Evolutionary conservation across 768 basidiomycete genomes (phyloP).

Genomic region (Lanmaoa pseudosensibilis): DNA sequence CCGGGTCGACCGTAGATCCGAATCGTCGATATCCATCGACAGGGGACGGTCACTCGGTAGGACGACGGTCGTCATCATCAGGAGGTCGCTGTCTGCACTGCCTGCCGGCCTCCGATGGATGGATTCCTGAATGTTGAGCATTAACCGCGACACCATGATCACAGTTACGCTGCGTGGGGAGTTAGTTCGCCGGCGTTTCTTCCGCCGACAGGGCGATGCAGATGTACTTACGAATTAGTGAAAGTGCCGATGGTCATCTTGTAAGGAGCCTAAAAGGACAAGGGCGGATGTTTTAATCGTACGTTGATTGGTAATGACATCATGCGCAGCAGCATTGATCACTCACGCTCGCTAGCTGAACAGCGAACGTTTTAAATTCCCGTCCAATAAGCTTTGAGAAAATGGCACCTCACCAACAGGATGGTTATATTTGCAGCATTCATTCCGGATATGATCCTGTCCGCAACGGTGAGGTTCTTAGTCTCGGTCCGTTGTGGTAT

Average conservation of each 20-base stretch:
- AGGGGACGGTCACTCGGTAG: no score
- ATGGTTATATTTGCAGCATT: conserved; percentile 12
- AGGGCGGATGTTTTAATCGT: background rate
- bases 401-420: conserved; percentile 10
- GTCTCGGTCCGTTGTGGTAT: no score
- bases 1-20: no score
- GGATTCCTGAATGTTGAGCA: no score
- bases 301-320: background rate
- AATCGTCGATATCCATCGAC: no score
- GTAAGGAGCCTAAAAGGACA: background rate
- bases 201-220: no score
- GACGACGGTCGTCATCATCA: no score
- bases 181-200: no score
- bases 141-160: no score
- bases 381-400: background rate
- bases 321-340: background rate
- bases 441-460: conserved; percentile 13
- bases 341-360: conserved; percentile 12
- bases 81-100: no score
- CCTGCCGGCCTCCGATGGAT: no score
- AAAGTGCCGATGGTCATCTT: background rate
- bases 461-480: background rate
- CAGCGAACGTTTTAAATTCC: background rate
- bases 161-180: no score
- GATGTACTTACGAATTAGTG: background rate